Percentiles rank a stretch among this genome's conserved stretches.
phyloP scores from a whole-genome alignment of 805 yeast genomes.

The Deakozyma indianensis region DNA sequence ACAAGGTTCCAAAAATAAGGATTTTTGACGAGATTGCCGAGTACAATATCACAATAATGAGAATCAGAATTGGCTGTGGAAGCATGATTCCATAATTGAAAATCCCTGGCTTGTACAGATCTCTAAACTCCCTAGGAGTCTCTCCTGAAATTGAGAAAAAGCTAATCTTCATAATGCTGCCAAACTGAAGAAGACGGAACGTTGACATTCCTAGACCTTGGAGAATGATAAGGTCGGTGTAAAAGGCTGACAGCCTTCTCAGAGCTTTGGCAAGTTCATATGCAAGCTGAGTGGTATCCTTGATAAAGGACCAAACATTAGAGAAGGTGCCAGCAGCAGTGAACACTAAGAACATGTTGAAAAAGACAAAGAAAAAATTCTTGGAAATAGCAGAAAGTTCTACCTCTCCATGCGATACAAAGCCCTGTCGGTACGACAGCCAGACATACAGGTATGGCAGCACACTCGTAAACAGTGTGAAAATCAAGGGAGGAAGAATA shows the following conservation, averaged over 20 bases:
- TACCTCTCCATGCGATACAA: conserved; percentile 82
- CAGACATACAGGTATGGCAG: conserved; percentile 81
- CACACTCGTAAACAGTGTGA: conserved; percentile 66
- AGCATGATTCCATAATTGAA: conserved; percentile 83
- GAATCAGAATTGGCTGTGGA: conserved; percentile 81
- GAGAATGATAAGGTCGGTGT: conserved; percentile 71
- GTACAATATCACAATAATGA: conserved; percentile 74
- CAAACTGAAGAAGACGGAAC: conserved; percentile 66
- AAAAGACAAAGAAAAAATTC: conserved; percentile 88
- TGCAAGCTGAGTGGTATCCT: conserved; percentile 84
- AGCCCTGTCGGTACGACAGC: conserved; percentile 75
- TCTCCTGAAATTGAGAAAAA: conserved; percentile 47
- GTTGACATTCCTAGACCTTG: conserved; percentile 87
- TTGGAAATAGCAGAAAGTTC: conserved; percentile 82
- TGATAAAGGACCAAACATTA: conserved; percentile 60
- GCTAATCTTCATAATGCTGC: conserved; percentile 63
- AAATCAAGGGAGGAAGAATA: conserved; percentile 78
- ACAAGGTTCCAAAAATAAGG: conserved; percentile 66
- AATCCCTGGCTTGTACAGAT: conserved; percentile 72
- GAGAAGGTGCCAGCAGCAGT: conserved; percentile 90
- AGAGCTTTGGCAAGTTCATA: conserved; percentile 72
- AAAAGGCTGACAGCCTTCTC: conserved; percentile 66
- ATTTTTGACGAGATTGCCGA: conserved; percentile 84
- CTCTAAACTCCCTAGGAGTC: conserved; percentile 71
- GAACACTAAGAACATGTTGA: conserved; percentile 83